Percentiles rank a stretch among this genome's conserved stretches.
phyloP scores from a whole-genome alignment of 345 rosid genomes.

The Kernera saxatilis region DNA sequence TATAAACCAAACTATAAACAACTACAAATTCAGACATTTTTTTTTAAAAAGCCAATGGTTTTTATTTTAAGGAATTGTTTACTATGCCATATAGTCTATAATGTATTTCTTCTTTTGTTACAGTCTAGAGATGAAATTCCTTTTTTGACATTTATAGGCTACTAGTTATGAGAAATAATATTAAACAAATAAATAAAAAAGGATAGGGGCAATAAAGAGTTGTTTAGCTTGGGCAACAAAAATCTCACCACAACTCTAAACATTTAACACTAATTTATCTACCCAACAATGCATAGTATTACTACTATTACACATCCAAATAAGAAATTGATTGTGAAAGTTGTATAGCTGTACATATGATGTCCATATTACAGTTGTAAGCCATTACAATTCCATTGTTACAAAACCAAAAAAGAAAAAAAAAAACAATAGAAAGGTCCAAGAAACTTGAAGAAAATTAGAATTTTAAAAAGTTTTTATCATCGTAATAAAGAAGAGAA shows the following conservation, averaged over 20 bases:
- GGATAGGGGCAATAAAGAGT: neutral
- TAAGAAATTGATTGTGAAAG: slow-evolving; percentile 14
- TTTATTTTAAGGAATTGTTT: neutral
- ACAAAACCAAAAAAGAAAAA: neutral
- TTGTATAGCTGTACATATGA: slow-evolving; percentile 20
- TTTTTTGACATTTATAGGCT: neutral
- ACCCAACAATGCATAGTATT: neutral
- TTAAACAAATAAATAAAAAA: no score
- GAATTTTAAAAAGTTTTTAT: neutral
- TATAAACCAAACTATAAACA: neutral
- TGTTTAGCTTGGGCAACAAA: neutral
- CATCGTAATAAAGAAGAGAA: slow-evolving; percentile 3
- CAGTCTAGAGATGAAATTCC: neutral
- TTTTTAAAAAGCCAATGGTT: neutral
- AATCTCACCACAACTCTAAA: neutral
- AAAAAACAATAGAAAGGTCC: neutral
- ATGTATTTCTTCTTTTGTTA: neutral
- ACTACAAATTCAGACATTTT: neutral
- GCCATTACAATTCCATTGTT: slow-evolving; percentile 3
- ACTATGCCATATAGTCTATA: neutral
- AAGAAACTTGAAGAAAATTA: slow-evolving; percentile 16
- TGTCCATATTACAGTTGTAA: slow-evolving; percentile 27
- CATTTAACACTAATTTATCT: neutral
- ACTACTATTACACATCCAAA: neutral
- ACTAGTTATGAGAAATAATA: no score